Conservation (phyloP, 2,329 filamentous ascomycete species). For the Fusarium algeriense region DNA sequence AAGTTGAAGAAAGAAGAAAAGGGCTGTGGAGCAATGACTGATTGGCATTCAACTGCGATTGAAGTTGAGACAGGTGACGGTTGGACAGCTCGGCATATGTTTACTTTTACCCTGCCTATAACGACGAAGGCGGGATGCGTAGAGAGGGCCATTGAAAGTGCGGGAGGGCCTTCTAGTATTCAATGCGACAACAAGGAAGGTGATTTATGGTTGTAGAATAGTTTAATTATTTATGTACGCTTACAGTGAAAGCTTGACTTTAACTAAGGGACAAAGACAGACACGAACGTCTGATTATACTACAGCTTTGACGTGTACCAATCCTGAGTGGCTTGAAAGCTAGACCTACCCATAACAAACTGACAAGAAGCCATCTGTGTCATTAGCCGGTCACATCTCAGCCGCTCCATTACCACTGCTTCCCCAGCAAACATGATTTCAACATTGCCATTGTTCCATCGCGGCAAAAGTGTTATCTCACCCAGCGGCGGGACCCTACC, state of each 20-base stretch:
- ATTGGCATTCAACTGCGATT: not conserved
- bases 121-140: not conserved
- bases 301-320: not conserved
- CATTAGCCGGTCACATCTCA: slow-evolving; percentile 1
- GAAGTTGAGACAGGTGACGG: not conserved
- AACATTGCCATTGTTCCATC: slow-evolving; percentile 4
- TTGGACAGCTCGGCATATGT: not conserved
- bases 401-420: slow-evolving; percentile 5
- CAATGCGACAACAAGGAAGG: not conserved
- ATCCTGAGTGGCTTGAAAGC: not conserved
- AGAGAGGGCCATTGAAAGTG: not conserved
- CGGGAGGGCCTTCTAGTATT: fast-evolving
- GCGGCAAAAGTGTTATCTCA: slow-evolving; percentile 15
- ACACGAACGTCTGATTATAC: no score
- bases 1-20: not conserved
- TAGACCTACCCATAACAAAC: not conserved
- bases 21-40: not conserved
- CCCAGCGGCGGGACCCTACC: slow-evolving; percentile 9
- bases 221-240: no score
- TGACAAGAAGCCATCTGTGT: slow-evolving; percentile 12
- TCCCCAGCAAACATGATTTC: slow-evolving; percentile 20
- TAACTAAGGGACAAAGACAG: no score
- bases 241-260: no score
- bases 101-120: not conserved
- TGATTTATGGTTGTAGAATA: not conserved